Evolutionary conservation across 305 asterid species (phyloP).

Genomic region (Plantago lanceolata): DNA sequence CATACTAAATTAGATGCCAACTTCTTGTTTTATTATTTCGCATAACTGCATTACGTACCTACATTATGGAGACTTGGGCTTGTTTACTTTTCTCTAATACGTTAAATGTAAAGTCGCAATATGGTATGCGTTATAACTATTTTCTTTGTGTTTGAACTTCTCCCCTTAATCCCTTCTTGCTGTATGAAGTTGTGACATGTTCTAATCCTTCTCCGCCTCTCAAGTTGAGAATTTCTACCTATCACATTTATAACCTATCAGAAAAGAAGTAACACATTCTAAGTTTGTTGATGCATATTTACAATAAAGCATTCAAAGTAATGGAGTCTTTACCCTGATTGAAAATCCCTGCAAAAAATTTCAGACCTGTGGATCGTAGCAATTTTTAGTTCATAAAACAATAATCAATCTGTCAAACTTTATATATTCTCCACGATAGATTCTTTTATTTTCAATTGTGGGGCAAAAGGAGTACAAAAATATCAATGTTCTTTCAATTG

Average conservation of each 20-base stretch:
- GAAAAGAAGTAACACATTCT: not conserved
- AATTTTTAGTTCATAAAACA: not conserved
- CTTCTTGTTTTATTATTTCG: slow-evolving; percentile 12
- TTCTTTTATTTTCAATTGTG: not conserved
- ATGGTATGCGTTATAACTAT: no score
- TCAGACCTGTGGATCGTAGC: not conserved
- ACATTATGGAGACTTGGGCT: not conserved
- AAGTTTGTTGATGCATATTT: slow-evolving; percentile 14
- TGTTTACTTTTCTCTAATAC: not conserved
- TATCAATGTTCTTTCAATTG: not conserved
- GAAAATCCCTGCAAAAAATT: not conserved
- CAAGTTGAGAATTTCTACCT: not conserved
- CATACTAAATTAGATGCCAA: slow-evolving; percentile 24
- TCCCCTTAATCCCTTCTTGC: not conserved
- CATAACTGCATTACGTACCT: not conserved
- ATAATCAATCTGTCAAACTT: not conserved
- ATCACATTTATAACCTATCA: not conserved
- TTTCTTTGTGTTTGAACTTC: no score
- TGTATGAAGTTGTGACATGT: not conserved
- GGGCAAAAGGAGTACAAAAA: not conserved
- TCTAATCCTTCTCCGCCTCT: not conserved
- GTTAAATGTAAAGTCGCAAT: not conserved
- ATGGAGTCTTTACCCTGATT: slow-evolving; percentile 11
- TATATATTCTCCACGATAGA: not conserved
- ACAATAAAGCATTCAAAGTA: slow-evolving; percentile 16